phyloP scores from a whole-genome alignment of 2,329 filamentous ascomycete species.

The Curvularia lunata region DNA sequence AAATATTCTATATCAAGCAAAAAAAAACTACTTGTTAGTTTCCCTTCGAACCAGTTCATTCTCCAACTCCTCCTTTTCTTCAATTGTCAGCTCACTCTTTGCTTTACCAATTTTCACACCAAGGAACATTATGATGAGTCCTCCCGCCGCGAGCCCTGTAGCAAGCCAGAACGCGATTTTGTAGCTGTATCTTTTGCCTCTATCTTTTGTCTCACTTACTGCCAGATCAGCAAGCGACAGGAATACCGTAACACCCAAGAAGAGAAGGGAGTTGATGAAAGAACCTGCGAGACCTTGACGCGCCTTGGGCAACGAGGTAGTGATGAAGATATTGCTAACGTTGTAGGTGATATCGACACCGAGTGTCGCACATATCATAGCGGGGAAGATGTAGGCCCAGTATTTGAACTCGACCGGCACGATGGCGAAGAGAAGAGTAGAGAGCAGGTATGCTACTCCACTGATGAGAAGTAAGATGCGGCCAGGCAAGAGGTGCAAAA shows the following conservation, averaged over 20 bases:
- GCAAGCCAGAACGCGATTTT: slow-evolving; percentile 49
- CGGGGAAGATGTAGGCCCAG: slow-evolving; percentile 49
- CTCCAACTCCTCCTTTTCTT: slow-evolving; percentile 42
- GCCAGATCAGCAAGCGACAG: slow-evolving; percentile 47
- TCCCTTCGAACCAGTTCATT: slow-evolving; percentile 33
- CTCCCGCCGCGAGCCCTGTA: slow-evolving; percentile 36
- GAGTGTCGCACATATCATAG: slow-evolving; percentile 54
- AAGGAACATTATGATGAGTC: slow-evolving; percentile 44
- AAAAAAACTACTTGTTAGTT: slow-evolving; percentile 8
- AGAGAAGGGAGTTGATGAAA: slow-evolving; percentile 46
- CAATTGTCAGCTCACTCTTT: slow-evolving; percentile 43
- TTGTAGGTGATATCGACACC: slow-evolving; percentile 50
- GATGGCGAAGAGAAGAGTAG: slow-evolving; percentile 45
- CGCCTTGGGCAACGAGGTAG: slow-evolving; percentile 42
- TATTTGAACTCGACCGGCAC: slow-evolving; percentile 43
- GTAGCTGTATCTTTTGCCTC: slow-evolving; percentile 43
- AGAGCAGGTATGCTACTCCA: slow-evolving; percentile 40
- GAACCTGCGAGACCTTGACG: slow-evolving; percentile 47
- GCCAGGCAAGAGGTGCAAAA: slow-evolving; percentile 46
- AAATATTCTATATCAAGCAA: no score
- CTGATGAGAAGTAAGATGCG: slow-evolving; percentile 42
- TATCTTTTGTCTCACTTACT: slow-evolving; percentile 41
- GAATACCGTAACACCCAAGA: slow-evolving; percentile 47
- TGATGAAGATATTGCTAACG: slow-evolving; percentile 49
- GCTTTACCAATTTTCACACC: slow-evolving; percentile 50